Conservation (phyloP, 2,329 filamentous ascomycete genomes). For the Penicillium sp. region DNA sequence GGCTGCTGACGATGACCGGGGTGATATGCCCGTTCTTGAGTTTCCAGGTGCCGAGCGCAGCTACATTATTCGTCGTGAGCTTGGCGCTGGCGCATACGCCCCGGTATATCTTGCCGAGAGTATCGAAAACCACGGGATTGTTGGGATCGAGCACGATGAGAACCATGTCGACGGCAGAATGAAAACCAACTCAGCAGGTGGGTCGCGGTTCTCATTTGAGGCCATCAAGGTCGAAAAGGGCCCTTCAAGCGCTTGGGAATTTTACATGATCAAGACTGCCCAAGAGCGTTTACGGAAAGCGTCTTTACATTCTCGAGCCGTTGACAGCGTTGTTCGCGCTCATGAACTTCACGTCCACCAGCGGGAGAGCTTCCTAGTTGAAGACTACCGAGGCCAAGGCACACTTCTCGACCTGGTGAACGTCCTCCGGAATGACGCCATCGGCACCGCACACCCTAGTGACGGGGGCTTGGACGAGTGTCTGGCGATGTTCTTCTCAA, state of each 20-base stretch:
- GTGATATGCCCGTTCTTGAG: slow-evolving; percentile 58
- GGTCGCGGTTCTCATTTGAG: slow-evolving; percentile 57
- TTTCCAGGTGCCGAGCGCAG: slow-evolving; percentile 60
- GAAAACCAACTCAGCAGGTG: slow-evolving; percentile 28
- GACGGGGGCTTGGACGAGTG: slow-evolving; percentile 77
- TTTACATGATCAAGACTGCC: slow-evolving; percentile 84
- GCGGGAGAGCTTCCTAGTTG: slow-evolving; percentile 82
- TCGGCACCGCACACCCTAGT: slow-evolving; percentile 42
- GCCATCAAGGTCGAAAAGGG: slow-evolving; percentile 87
- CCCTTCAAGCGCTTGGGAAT: slow-evolving; percentile 87
- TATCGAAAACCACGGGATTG: slow-evolving; percentile 49
- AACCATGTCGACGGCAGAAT: slow-evolving; percentile 40
- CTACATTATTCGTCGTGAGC: slow-evolving; percentile 76
- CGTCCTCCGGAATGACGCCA: slow-evolving; percentile 62
- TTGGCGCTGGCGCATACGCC: slow-evolving; percentile 90
- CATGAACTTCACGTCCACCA: slow-evolving; percentile 89
- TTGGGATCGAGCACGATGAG: slow-evolving; percentile 30
- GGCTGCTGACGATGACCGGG: slow-evolving; percentile 53
- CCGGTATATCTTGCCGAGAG: slow-evolving; percentile 87
- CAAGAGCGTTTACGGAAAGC: slow-evolving; percentile 62
- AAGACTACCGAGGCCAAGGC: slow-evolving; percentile 82
- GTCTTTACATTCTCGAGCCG: slow-evolving; percentile 58
- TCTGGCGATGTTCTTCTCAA: slow-evolving; percentile 88
- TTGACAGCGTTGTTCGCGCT: slow-evolving; percentile 71
- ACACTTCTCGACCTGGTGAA: slow-evolving; percentile 95